Conservation (phyloP, 768 basidiomycete species). For the Botryobasidium botryosum region DNA sequence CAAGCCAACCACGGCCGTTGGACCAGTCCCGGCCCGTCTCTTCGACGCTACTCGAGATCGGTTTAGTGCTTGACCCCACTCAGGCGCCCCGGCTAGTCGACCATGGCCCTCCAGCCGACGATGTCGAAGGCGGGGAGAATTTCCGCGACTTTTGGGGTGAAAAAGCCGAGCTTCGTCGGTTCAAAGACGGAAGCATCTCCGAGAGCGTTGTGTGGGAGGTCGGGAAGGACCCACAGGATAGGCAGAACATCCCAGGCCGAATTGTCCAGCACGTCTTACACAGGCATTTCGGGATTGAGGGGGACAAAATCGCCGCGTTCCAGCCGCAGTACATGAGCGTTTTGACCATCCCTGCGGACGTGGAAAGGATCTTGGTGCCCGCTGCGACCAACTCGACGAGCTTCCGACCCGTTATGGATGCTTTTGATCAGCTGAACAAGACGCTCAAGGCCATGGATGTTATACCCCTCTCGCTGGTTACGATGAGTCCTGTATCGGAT, state of each 20-base stretch:
- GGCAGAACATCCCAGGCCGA: conserved; percentile 54
- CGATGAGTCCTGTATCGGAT: conserved; percentile 56
- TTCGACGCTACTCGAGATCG: conserved; percentile 38
- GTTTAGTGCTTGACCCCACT: conserved; percentile 53
- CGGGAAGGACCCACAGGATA: conserved; percentile 47
- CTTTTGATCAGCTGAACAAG: conserved; percentile 67
- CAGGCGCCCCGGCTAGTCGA: conserved; percentile 78
- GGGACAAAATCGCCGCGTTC: conserved; percentile 13
- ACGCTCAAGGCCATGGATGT: conserved; percentile 54
- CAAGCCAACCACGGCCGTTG: conserved; percentile 6
- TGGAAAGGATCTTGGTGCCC: conserved; percentile 2
- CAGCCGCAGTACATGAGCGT: conserved; percentile 14
- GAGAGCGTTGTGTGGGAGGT: conserved; percentile 98
- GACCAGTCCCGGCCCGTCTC: conserved; percentile 25
- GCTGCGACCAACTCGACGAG: neutral
- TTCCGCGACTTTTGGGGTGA: conserved; percentile 85
- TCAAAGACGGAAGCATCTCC: conserved; percentile 85
- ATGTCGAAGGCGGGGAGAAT: conserved; percentile 32
- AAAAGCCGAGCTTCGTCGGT: conserved; percentile 82
- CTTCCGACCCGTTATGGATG: conserved; percentile 35
- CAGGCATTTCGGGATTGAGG: conserved; percentile 52
- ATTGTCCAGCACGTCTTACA: conserved; percentile 60
- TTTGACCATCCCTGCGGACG: conserved; percentile 18
- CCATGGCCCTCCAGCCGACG: conserved; percentile 62
- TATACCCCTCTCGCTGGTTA: conserved; percentile 61